Evolutionary conservation across 768 basidiomycete genomes (phyloP), one percentile per base, ranked within the genome.

Genomic region (Tulasnella sp.): DNA sequence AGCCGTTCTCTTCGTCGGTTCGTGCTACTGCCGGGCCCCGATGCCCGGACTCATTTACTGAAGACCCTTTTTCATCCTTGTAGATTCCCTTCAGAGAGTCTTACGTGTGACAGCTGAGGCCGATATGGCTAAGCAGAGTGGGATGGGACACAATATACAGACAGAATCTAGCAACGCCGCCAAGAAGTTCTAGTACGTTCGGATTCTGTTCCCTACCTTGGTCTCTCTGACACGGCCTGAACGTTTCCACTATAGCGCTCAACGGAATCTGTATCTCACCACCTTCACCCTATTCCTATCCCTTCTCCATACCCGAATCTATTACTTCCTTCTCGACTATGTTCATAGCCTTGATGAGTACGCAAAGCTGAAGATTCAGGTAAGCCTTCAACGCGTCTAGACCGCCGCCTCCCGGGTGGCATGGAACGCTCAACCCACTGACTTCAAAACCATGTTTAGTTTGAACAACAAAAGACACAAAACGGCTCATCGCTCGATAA

Each of bases 251-350:
- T 9, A 9, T 24, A 92, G 88, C 66, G 79, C 90, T 2, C 90
- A 94, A 70, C 79, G 92, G 58, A 96, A 95, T 69, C 83, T 85
- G 61, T 97, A 97, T 70, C 80, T 97, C 15, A 94, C 93, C 5
- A 89, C 89, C 0, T 93, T 91, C 71, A 90, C 87, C 61, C 78
- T 99, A 48, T 96, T 97, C 84, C 84, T 99, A 21, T 96, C 95
- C 8, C 83, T 98, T 59, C 85, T 96, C 65, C 82, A 97, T 65
- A 86, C 93, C 2, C 85, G 94, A 66, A 88, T 87, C 3, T 97
- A 97, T 76, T 85, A 85, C 70, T 88, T 98, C 70, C 81, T 88
- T 48, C 82, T 93, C 67, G 91, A 97, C 69, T 83, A 96, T 65
- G 85, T 97, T 64, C 84, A 89, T 65, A 80, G 84, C 0, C 90